Percentiles rank a stretch among this genome's conserved stretches.
These are phyloP conservation scores for Articulospora tetracladia DNA, from an alignment of 495 filamentous ascomycete genomes.

Conservation along the genomic window DNA sequence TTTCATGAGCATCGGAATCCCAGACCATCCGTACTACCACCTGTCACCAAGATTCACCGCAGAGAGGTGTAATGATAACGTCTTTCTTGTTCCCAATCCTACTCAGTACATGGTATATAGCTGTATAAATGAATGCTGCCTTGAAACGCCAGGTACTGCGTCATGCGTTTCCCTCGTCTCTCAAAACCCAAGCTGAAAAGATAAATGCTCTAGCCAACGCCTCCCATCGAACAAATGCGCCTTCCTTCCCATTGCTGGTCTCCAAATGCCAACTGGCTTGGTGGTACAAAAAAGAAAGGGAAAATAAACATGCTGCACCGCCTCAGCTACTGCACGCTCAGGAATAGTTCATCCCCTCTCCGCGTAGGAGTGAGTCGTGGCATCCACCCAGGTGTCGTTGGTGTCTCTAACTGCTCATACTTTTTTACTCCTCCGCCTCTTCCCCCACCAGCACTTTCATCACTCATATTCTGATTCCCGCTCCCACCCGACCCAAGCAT, in stretches of 20 bases:
- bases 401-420: slow-evolving; percentile 24
- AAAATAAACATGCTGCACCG: neutral
- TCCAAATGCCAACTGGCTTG: neutral
- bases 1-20: too few relatives aligned
- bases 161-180: neutral
- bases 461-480: neutral
- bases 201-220: neutral
- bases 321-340: slow-evolving; percentile 34
- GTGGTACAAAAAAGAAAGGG: neutral
- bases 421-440: neutral
- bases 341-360: slow-evolving; percentile 39
- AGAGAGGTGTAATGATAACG: too few relatives aligned
- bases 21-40: too few relatives aligned
- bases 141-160: neutral
- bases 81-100: too few relatives aligned
- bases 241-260: neutral
- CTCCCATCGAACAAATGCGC: too few relatives aligned
- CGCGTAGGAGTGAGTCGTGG: slow-evolving; percentile 45
- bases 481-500: neutral
- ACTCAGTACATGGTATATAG: neutral
- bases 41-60: too few relatives aligned
- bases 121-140: neutral
- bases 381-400: slow-evolving; percentile 46
- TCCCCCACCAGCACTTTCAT: neutral
- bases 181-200: neutral